Conservation (phyloP, 345 rosid genomes). For the Citrus maxima region DNA sequence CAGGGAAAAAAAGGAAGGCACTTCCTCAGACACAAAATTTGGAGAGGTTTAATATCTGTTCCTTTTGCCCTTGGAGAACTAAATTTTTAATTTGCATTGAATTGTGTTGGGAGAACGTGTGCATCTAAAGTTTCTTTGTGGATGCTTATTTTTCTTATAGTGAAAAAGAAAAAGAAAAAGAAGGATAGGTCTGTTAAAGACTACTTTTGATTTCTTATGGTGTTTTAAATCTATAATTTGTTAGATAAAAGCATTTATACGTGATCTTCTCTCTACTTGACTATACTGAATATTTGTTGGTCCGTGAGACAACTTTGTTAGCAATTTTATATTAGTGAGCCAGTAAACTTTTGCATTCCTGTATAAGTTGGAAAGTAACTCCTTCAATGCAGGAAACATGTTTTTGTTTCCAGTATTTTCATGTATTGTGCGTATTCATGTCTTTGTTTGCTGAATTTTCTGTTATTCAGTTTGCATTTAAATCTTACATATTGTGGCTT, state of each 20-base stretch:
- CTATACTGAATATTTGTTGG: neutral
- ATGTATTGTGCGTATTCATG: neutral
- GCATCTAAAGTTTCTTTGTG: neutral
- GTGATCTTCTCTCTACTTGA: neutral
- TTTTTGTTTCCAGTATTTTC: neutral
- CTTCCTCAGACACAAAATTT: constrained; percentile 76
- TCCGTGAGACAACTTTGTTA: neutral
- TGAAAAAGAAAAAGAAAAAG: neutral
- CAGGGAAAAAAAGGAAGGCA: constrained; percentile 74
- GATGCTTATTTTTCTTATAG: neutral
- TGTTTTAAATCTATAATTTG: neutral
- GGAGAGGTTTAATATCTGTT: constrained; percentile 76
- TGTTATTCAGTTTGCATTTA: neutral
- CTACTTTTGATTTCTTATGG: neutral
- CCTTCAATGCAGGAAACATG: neutral
- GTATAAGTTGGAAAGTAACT: neutral
- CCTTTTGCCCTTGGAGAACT: constrained; percentile 4
- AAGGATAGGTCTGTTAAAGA: neutral
- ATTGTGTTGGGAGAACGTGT: constrained; percentile 5
- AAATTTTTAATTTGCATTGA: neutral
- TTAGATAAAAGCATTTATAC: neutral
- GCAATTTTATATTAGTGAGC: neutral
- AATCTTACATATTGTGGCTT: neutral
- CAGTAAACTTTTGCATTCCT: neutral
- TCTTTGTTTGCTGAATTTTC: constrained; percentile 1